phyloP scores from a whole-genome alignment of 73 alveolate species.

The Blepharisma japonicum region DNA sequence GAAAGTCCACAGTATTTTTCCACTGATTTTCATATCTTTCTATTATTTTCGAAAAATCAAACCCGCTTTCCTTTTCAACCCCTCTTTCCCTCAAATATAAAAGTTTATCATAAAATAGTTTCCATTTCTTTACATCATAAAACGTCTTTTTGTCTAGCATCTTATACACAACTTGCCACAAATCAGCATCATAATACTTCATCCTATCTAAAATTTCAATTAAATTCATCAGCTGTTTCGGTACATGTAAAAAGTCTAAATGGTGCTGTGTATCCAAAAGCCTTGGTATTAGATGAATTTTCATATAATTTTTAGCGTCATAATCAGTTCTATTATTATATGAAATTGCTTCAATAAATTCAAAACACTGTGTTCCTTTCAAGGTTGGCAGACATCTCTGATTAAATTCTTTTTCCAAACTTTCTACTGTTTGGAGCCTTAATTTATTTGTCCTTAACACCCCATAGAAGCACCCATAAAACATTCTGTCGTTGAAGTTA shows the following conservation, averaged over 20 bases:
- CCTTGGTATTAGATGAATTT: neutral
- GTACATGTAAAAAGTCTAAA: neutral
- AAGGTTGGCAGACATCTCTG: neutral
- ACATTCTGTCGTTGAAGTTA: neutral
- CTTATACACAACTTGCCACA: neutral
- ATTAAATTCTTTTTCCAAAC: neutral
- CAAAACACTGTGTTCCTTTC: neutral
- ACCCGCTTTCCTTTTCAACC: neutral
- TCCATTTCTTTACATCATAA: neutral
- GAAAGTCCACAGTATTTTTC: neutral
- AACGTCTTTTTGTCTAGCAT: neutral
- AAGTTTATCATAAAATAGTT: neutral
- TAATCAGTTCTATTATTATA: neutral
- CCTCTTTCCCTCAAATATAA: neutral
- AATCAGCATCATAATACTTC: neutral
- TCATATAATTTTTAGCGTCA: constrained; percentile 11
- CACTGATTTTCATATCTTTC: neutral
- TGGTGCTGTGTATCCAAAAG: neutral
- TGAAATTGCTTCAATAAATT: neutral
- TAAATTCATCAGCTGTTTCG: neutral
- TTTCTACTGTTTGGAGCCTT: neutral
- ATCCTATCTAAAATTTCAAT: neutral
- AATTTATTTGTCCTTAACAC: neutral
- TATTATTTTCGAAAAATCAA: neutral
- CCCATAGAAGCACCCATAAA: constrained; percentile 22